Base-by-base conservation (phyloP, 1,284 basidiomycete genomes). In the Meira nashicola region DNA sequence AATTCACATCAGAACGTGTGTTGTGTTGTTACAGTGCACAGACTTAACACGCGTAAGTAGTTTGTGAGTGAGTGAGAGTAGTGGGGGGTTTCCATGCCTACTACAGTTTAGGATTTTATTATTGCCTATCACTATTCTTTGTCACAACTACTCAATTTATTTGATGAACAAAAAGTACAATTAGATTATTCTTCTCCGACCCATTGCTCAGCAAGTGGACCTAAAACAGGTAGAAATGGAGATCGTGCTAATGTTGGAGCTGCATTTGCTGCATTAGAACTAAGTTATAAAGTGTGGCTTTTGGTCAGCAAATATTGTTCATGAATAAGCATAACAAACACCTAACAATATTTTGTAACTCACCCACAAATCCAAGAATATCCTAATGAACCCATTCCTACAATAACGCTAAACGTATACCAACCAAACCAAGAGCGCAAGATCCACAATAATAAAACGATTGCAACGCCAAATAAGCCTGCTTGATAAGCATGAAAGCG, bases 281-380 rank as follows among this genome's bases (percentile, higher is more conserved):
- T 53, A 43, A 17, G 21, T 48, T 5, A 21, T 4, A 10, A 3
- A 10, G 48, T 19, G 23, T 19, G 23, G 33, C 6, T 39, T 25
- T 25, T 37, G 12, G n/a, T 53, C 38, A 53, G 19, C 19, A 41
- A 4, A 21, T 12, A 44, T 17, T 17, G 43, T 17, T 4, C 17
- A 17, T n/a, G n/a, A n/a, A n/a, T n/a, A n/a, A n/a, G n/a, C n/a
- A n/a, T n/a, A n/a, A n/a, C n/a, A n/a, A n/a, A n/a, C n/a, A n/a
- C n/a, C n/a, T n/a, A n/a, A n/a, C n/a, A 25, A n/a, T n/a, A n/a
- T n/a, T n/a, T n/a, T n/a, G n/a, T n/a, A 15, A 71, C 70, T 64
- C 62, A 74, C 70, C 63, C 70, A 56, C 70, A 70, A 55, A 74
- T 68, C 71, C 71, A 74, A 55, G 64, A 70, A 63, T 67, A 72